phyloP scores from a whole-genome alignment of 495 filamentous ascomycete genomes.

The Bacidia gigantensis region DNA sequence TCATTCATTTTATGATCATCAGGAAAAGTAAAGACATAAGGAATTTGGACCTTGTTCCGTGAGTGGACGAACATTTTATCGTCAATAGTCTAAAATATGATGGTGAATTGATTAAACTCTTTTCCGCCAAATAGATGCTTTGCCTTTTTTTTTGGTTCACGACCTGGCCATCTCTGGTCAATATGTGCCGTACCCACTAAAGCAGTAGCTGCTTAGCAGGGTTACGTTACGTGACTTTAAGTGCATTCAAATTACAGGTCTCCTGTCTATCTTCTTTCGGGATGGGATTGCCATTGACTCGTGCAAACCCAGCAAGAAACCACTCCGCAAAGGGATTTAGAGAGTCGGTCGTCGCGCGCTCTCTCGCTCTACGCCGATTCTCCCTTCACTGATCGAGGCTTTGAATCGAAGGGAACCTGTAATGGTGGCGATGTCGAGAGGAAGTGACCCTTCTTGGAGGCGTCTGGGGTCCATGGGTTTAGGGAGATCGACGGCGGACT shows the following conservation, averaged over 20 bases:
- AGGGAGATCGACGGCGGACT: no score
- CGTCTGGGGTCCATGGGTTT: not conserved
- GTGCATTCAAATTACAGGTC: constrained; percentile 4
- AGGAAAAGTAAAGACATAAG: no score
- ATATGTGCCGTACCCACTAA: constrained; percentile 7
- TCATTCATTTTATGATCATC: no score
- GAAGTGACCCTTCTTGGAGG: constrained; percentile 7
- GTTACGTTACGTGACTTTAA: not conserved
- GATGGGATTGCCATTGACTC: constrained; percentile 10
- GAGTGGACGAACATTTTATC: constrained; percentile 19
- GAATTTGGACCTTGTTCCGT: constrained; percentile 11
- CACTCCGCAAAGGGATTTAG: constrained; percentile 13
- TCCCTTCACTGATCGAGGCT: constrained; percentile 4
- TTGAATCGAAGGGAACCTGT: constrained; percentile 11
- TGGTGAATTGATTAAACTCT: constrained; percentile 25
- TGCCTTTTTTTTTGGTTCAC: constrained; percentile 13
- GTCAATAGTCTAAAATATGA: constrained; percentile 37
- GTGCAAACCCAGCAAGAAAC: constrained; percentile 12
- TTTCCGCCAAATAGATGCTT: constrained; percentile 9
- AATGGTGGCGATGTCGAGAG: constrained; percentile 9
- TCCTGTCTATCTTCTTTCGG: constrained; percentile 8
- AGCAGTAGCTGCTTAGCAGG: not conserved
- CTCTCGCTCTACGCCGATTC: constrained; percentile 1
- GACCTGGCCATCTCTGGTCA: constrained; percentile 7
- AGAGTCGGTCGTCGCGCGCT: constrained; percentile 9